phyloP scores from a whole-genome alignment of 768 basidiomycete genomes.

The Thelephora ganbajun region DNA sequence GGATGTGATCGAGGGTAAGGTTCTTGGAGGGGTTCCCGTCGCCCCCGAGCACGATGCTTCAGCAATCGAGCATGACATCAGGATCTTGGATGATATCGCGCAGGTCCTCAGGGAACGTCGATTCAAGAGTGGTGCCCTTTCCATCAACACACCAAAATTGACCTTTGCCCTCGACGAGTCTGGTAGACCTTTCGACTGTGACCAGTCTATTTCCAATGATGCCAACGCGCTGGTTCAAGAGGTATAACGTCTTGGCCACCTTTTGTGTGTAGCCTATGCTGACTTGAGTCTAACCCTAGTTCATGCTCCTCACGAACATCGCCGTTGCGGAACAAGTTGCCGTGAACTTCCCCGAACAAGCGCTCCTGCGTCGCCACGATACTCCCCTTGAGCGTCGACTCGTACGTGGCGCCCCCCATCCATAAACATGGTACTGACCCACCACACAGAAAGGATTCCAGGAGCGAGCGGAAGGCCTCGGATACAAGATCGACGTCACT shows the following conservation, averaged over 20 bases:
- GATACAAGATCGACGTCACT: slow-evolving; percentile 68
- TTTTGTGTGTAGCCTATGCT: background rate
- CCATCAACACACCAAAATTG: slow-evolving; percentile 58
- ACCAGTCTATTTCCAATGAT: slow-evolving; percentile 45
- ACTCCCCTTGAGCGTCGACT: slow-evolving; percentile 84
- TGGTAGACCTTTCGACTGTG: slow-evolving; percentile 72
- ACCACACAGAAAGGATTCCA: slow-evolving; percentile 49
- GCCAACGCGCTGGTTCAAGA: slow-evolving; percentile 83
- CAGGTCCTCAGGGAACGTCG: slow-evolving; percentile 59
- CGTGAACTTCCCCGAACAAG: slow-evolving; percentile 89
- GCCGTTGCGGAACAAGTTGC: slow-evolving; percentile 89
- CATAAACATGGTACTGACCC: slow-evolving; percentile 1
- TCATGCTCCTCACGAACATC: slow-evolving; percentile 88
- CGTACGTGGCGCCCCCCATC: slow-evolving; percentile 26
- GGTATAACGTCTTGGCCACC: slow-evolving; percentile 25
- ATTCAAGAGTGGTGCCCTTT: slow-evolving; percentile 51
- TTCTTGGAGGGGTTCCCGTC: slow-evolving; percentile 38
- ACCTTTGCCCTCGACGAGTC: slow-evolving; percentile 68
- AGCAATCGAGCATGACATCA: slow-evolving; percentile 68
- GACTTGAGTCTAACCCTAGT: slow-evolving; percentile 29
- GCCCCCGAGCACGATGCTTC: slow-evolving; percentile 40
- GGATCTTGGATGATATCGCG: slow-evolving; percentile 51
- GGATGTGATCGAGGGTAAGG: slow-evolving; percentile 62
- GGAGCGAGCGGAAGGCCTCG: slow-evolving; percentile 74
- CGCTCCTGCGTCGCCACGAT: slow-evolving; percentile 92